These are phyloP conservation scores for Crithidia fasciculata DNA, from an alignment of 208 protist genomes.

Conservation along the genomic window DNA sequence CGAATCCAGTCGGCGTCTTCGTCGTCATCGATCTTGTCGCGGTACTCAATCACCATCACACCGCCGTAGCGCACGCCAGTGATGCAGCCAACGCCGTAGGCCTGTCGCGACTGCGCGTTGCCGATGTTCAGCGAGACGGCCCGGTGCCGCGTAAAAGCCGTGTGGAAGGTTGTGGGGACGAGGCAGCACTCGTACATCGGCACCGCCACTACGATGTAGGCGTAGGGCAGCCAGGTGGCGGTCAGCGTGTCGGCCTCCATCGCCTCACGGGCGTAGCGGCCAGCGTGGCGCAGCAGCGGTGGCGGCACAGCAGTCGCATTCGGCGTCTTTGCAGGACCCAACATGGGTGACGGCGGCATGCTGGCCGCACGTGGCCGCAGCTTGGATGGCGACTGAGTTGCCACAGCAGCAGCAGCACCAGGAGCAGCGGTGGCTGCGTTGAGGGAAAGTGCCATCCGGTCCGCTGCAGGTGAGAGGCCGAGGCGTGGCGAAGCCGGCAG, in stretches of 20 bases:
- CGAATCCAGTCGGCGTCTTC: conserved; percentile 49
- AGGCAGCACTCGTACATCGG: conserved; percentile 74
- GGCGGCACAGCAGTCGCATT: background rate
- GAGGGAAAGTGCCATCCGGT: too few relatives aligned
- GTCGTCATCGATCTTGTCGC: conserved; percentile 39
- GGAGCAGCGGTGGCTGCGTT: too few relatives aligned
- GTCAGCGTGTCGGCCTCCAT: conserved; percentile 30
- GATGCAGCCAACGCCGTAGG: conserved; percentile 69
- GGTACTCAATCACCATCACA: conserved; percentile 62
- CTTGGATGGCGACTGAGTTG: background rate
- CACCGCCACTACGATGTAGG: conserved; percentile 59
- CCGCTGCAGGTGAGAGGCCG: too few relatives aligned
- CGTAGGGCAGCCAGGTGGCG: conserved; percentile 58
- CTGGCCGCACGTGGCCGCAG: conserved; percentile 9
- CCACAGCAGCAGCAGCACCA: background rate
- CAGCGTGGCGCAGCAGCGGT: conserved; percentile 13
- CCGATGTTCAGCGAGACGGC: conserved; percentile 61
- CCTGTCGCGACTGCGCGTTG: conserved; percentile 42
- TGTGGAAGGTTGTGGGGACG: conserved; percentile 53
- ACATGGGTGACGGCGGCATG: background rate
- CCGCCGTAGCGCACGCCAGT: conserved; percentile 65
- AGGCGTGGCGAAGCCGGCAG: too few relatives aligned
- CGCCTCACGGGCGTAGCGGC: conserved; percentile 27
- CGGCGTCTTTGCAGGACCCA: background rate
- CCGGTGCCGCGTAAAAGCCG: conserved; percentile 36